Base-by-base conservation (phyloP, 2,329 filamentous ascomycete genomes). In the Fusarium odoratissimum region DNA sequence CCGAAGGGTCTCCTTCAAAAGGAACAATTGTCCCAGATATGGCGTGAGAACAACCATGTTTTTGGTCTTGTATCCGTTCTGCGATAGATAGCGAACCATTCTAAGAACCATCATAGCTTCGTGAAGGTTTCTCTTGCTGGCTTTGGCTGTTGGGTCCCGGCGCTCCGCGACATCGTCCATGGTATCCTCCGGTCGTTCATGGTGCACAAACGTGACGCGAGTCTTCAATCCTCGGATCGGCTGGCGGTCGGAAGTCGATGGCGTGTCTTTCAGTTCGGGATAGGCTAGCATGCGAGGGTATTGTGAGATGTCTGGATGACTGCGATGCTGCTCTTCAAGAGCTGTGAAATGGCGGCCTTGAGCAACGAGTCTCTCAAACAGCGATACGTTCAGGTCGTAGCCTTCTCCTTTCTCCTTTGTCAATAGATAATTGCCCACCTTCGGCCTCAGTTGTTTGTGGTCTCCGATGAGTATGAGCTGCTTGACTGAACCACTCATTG, bases 401-500 rank as follows among this genome's bases (percentile, higher is more conserved):
- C 91, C 91, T 11, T 88, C 84, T 0, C 90, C 91, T 28, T 88
- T 87, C 69, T 93, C 91, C 0, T 91, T 86, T 0, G 85, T 89
- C 1, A 94, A 79, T 0, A 78, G 80, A 71, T 90, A 93, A 58
- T 87, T 90, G 40, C 87, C 88, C 60, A 89, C 84, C 73, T 93
- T 93, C 0, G 92, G 92, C 0, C 91, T 88, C 1, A 94, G 85
- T 69, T 94, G 92, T 61, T 91, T 88, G 77, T 94, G 92, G 60
- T 94, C 92, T 1, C 92, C 92, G 16, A 94, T 94, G 5, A 93
- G 79, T 1, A 94, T 86, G 2, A 93, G 77, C 42, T 94, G 91
- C 66, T 92, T 86, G 0, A 88, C 88, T 0, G 85, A 79, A 0
- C 86, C 78, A 0, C 84, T 83, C 62, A 94, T 74, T 0, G 92